Conservation (phyloP, 352 stramenopile genomes). For the Phytophthora litchii region DNA sequence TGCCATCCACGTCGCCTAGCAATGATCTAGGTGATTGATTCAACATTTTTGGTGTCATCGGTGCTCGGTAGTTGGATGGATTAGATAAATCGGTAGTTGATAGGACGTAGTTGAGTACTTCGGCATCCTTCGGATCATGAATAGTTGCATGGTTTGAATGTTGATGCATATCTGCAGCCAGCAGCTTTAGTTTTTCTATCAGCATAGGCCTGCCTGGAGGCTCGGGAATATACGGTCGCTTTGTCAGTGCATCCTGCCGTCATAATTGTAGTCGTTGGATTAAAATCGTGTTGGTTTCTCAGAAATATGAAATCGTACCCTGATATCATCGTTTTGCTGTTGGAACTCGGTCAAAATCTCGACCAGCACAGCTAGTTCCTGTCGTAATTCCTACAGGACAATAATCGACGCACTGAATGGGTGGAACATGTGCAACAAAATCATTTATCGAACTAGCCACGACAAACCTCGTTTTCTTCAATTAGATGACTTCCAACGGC, state of each 20-base stretch:
- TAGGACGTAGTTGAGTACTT: slow-evolving; percentile 71
- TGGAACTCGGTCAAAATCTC: slow-evolving; percentile 85
- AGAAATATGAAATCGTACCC: slow-evolving; percentile 37
- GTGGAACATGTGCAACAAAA: neutral
- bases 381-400: slow-evolving; percentile 48
- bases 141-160: slow-evolving; percentile 26
- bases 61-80: slow-evolving; percentile 14
- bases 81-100: slow-evolving; percentile 20
- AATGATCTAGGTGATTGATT: slow-evolving; percentile 31
- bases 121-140: slow-evolving; percentile 51
- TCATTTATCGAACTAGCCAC: neutral
- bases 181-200: slow-evolving; percentile 75
- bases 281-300: neutral
- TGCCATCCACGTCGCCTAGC: slow-evolving; percentile 8
- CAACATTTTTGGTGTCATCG: slow-evolving; percentile 56
- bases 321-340: slow-evolving; percentile 76
- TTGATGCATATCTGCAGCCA: slow-evolving; percentile 52
- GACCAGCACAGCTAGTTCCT: slow-evolving; percentile 63
- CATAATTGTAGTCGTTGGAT: neutral
- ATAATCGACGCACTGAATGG: neutral
- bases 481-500: slow-evolving; percentile 69
- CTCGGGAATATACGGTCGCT: slow-evolving; percentile 57
- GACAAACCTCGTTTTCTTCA: slow-evolving; percentile 64
- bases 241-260: slow-evolving; percentile 59
- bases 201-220: slow-evolving; percentile 68